These are phyloP conservation scores for Miscanthus lutarioriparius DNA, from an alignment of 176 grass and related monocot species.

Conservation along the genomic window DNA sequence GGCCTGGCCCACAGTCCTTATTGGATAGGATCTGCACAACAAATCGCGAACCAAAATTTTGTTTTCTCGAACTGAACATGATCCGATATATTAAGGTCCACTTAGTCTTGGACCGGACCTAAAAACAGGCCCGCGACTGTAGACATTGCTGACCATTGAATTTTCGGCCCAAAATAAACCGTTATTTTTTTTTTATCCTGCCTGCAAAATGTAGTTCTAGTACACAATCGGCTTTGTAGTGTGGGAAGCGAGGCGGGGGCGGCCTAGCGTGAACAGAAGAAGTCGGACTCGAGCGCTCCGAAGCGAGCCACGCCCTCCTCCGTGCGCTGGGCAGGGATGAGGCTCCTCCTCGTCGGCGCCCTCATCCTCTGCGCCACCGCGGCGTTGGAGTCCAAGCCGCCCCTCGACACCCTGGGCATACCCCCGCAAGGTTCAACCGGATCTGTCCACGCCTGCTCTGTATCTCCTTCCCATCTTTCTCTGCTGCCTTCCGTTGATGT, in stretches of 20 bases:
- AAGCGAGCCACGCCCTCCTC: not conserved
- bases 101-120: not conserved
- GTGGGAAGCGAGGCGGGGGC: not conserved
- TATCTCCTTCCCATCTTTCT: not conserved
- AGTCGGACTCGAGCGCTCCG: not conserved
- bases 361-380: constrained; percentile 34
- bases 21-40: no score
- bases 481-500: constrained; percentile 4
- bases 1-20: no score
- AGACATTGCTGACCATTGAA: not conserved
- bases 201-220: not conserved
- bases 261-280: not conserved
- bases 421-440: constrained; percentile 62
- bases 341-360: constrained; percentile 30
- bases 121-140: not conserved
- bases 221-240: not conserved
- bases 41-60: no score
- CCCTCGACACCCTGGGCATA: constrained; percentile 66
- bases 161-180: not conserved
- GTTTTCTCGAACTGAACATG: no score
- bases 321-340: constrained; percentile 36
- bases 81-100: not conserved
- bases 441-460: constrained; percentile 33
- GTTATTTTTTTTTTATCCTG: not conserved
- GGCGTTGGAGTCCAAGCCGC: constrained; percentile 34